Evolutionary conservation across 768 basidiomycete species (phyloP).

Genomic region (Tulasnella calospora): DNA sequence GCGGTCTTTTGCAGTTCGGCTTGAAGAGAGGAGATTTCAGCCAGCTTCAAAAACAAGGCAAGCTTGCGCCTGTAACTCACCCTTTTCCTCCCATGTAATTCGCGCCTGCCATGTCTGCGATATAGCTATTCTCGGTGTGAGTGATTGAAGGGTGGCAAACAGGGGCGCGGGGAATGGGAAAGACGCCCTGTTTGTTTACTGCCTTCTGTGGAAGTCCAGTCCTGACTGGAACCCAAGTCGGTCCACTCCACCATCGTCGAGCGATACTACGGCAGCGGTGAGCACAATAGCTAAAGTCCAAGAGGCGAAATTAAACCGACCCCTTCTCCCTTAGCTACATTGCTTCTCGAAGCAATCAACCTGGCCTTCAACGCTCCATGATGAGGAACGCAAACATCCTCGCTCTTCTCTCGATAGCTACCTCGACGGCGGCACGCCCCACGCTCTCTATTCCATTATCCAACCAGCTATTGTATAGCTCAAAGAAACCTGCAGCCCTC

Average conservation of each 20-base stretch:
- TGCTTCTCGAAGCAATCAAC: background rate
- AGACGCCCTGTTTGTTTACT: background rate
- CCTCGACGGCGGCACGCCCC: background rate
- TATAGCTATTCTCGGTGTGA: background rate
- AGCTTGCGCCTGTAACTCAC: background rate
- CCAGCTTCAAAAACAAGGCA: background rate
- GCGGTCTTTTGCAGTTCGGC: conserved; percentile 15
- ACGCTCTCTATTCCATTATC: conserved; percentile 12
- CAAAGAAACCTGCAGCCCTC: background rate
- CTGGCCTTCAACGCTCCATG: background rate
- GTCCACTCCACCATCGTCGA: background rate
- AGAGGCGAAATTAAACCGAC: background rate
- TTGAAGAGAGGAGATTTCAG: background rate
- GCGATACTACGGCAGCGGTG: background rate
- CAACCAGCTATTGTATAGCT: background rate
- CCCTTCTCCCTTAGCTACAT: background rate
- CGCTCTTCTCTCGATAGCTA: background rate
- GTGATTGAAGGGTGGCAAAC: background rate
- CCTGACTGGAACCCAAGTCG: background rate
- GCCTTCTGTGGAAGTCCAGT: background rate
- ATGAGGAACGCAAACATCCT: background rate
- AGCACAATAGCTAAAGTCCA: background rate
- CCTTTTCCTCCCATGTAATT: conserved; percentile 19
- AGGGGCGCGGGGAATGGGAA: background rate
- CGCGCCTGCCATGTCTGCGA: conserved; percentile 9